These are phyloP conservation scores for Macrophomina phaseolina DNA, from an alignment of 2,329 filamentous ascomycete genomes.

Conservation along the genomic window DNA sequence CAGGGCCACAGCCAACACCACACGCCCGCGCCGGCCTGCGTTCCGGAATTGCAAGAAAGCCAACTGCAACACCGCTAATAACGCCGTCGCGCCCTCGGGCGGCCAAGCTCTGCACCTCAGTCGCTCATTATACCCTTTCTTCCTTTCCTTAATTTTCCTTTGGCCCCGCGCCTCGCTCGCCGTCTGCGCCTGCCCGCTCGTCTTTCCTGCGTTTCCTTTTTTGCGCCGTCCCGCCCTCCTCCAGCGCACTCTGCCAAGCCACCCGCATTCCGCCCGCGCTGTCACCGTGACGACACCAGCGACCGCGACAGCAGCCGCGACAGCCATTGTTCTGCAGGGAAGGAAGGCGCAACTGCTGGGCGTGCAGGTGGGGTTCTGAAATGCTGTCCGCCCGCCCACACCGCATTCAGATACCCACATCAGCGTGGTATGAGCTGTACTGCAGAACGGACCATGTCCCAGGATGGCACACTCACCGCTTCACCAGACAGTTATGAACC, in stretches of 20 bases:
- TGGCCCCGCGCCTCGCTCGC: neutral
- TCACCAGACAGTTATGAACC: conserved; percentile 28
- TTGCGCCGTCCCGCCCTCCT: neutral
- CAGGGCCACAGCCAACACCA: conserved; percentile 12
- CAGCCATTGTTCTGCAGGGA: neutral
- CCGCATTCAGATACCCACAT: conserved; percentile 25
- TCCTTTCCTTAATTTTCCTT: neutral
- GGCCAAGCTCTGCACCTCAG: neutral
- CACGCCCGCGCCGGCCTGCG: conserved; percentile 9
- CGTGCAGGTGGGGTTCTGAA: conserved; percentile 20
- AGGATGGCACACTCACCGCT: conserved; percentile 26
- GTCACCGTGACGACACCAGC: conserved; percentile 9
- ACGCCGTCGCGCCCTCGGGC: neutral
- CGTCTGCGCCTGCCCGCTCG: conserved; percentile 2
- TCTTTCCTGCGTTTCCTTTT: conserved; percentile 13
- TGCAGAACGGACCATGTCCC: conserved; percentile 23
- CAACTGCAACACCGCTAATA: neutral
- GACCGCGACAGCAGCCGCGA: neutral
- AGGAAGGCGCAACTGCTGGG: conserved; percentile 13
- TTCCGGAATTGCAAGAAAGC: conserved; percentile 8
- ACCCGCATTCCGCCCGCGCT: conserved; percentile 20
- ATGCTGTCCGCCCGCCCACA: conserved; percentile 13
- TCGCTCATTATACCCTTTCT: conserved; percentile 11
- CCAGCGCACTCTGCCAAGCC: conserved; percentile 1
- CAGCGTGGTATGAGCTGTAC: conserved; percentile 24